These are phyloP conservation scores for Talaromyces stipitatus DNA, from an alignment of 495 filamentous ascomycete species.

Conservation along the genomic window DNA sequence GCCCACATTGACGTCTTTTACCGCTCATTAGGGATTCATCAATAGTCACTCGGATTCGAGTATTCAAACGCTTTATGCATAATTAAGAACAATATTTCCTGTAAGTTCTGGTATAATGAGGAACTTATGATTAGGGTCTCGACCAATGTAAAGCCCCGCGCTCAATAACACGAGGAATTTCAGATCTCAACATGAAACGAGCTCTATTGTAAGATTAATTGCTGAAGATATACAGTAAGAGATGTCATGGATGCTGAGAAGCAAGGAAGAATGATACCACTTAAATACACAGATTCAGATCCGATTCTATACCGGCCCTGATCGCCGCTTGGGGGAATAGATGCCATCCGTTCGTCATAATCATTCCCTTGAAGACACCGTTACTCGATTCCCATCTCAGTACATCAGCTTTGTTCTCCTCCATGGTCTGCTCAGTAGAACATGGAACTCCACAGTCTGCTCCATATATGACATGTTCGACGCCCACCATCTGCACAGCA, in stretches of 20 bases:
- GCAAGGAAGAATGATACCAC: no score
- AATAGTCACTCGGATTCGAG: background rate
- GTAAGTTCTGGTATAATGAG: no score
- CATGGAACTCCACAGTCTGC: conserved; percentile 6
- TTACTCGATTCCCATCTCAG: background rate
- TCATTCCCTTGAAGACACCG: background rate
- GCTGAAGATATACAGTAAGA: no score
- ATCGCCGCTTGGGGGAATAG: background rate
- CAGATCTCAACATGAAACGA: no score
- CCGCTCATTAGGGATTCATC: background rate
- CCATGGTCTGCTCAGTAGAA: conserved; percentile 5
- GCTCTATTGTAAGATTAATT: no score
- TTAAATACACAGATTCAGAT: background rate
- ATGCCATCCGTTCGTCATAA: conserved; percentile 1
- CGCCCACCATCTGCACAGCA: conserved; percentile 2
- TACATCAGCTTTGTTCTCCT: conserved; percentile 1
- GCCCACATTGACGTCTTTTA: background rate
- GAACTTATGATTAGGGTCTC: no score
- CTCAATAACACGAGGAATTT: no score
- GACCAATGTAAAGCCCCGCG: no score
- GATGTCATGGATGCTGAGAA: no score
- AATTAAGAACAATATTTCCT: background rate
- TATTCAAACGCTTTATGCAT: background rate
- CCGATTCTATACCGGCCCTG: background rate
- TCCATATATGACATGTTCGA: conserved; percentile 1